Base-by-base conservation (phyloP, 23 red algal species). In the Pyropia yezoensis region DNA sequence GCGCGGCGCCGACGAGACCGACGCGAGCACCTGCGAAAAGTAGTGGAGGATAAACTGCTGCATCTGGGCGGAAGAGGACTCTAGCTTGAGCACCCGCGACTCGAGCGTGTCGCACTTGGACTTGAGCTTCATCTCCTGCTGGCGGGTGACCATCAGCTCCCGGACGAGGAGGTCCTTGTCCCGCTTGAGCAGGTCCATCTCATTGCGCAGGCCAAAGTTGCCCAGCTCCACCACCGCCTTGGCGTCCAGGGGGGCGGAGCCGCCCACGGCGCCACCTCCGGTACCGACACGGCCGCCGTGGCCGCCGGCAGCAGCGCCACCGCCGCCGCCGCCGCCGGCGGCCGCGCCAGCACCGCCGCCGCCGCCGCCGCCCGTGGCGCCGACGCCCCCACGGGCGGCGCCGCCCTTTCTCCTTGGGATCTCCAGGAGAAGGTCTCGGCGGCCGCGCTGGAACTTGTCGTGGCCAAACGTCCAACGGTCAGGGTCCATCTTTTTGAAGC, bases 381-480 rank as follows among this genome's bases (percentile, higher is more conserved):
- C 39, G 39, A 1, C 33, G 19, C 33, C 29, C 13, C 11, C 53
- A 39, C 16, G 53, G 33, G 20, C 15, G 19, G 27, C 21, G 27
- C 39, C 21, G 27, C 39, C 27, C 39, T 45, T 33, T 18, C 65
- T 18, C 13, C 50, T 74, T 34, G 77, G 82, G 45, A 96, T 88
- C 27, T 89, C 74, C 49, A 57, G 32, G 12, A 96, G 76, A 32
- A 83, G 69, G 49, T 96, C 91, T 14, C 64, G 78, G 39, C 71
- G 56, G 45, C 76, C 84, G n/a, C 84, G 70, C 27, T 75, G 69
- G 80, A 96, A 96, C 7, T 79, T 74, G 18, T 78, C 82, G 62
- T 96, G 83, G 11, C 83, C 91, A 74, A 96, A 96, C 57, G 80
- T 85, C 78, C 83, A 89, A 18, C 75, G 69, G 59, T 96, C 91